These are phyloP conservation scores for Saccharomycopsis hybrid DNA, from an alignment of 1,139 yeast species.

Conservation along the genomic window DNA sequence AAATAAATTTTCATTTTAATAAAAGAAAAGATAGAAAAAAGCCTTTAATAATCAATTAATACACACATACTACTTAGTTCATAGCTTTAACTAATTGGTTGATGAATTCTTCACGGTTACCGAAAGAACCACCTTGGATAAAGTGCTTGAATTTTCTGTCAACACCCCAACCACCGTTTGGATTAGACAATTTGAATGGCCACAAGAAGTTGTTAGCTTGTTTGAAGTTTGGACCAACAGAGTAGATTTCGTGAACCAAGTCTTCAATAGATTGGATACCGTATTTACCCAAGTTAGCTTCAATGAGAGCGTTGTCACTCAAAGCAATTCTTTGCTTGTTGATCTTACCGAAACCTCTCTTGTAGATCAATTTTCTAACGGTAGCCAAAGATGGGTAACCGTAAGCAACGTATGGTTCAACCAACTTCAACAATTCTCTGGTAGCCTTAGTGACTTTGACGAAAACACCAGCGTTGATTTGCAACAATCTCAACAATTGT, in stretches of 20 bases:
- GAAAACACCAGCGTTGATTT: constrained; percentile 97
- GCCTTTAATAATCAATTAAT: neutral
- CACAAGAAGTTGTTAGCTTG: constrained; percentile 99
- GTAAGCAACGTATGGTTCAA: constrained; percentile 98
- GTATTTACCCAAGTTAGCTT: constrained; percentile 90
- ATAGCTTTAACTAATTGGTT: constrained; percentile 96
- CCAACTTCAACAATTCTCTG: constrained; percentile 89
- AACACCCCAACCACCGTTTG: constrained; percentile 99
- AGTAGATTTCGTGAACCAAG: constrained; percentile 96
- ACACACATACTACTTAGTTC: constrained; percentile 49
- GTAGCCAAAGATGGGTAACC: constrained; percentile 98
- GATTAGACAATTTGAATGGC: constrained; percentile 99
- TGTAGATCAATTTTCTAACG: constrained; percentile 95
- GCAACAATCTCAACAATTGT: constrained; percentile 96
- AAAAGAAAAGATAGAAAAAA: neutral
- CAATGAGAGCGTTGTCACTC: constrained; percentile 90
- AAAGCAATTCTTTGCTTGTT: constrained; percentile 98
- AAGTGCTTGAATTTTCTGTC: constrained; percentile 99
- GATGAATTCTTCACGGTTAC: constrained; percentile 99
- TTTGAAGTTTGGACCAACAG: constrained; percentile 99
- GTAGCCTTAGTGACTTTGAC: constrained; percentile 99
- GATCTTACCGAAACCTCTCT: constrained; percentile 99
- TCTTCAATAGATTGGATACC: constrained; percentile 96
- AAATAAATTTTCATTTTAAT: too few species aligned
- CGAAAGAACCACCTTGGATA: constrained; percentile 99